Evolutionary conservation across 306 rosid species (phyloP), one percentile per base, ranked within the genome.

Genomic region (Potentilla sterilis): DNA sequence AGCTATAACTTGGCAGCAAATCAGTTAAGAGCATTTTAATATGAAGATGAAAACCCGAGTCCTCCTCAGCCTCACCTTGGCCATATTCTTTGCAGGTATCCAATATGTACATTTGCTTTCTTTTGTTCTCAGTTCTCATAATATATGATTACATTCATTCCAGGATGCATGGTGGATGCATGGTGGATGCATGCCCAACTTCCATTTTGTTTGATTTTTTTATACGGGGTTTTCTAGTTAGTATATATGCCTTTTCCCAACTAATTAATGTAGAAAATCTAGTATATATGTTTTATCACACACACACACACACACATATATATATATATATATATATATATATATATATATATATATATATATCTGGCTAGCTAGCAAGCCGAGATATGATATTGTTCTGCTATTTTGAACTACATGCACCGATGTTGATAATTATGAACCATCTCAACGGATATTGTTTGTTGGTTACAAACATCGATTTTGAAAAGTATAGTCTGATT

Each of bases 81-180:
- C 78, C 81, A 48, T 84, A 44, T 58, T 69, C 81, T 81, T 86
- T 49, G 77, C 72, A 22, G 89, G 93, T 87, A 83, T 5, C 11
- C 9, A n/a, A n/a, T n/a, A n/a, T 21, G 11, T 2, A 9, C 48
- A 13, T 32, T 19, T 52, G 22, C 32, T 21, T n/a, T 32, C 28
- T 64, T 69, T 54, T 43, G 44, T 18, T 18, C 43, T 28, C 18
- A 8, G 54, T 37, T 55, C 62, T 55, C 66, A 10, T 28, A 28
- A 28, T 28, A 28, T 28, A 21, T 44, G 48, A 44, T 9, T 44
- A 44, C 48, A 44, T 57, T 57, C 34, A 57, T 11, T 22, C 35
- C 64, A 9, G 0, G 2, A 51, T 51, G 8, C 4, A 22, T 21
- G 62, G 21, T 21, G 34, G 5, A 9, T 61, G n/a, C 67, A 61